phyloP scores from a whole-genome alignment of 108 stramenopile species.

The Nitzschia sp. region DNA sequence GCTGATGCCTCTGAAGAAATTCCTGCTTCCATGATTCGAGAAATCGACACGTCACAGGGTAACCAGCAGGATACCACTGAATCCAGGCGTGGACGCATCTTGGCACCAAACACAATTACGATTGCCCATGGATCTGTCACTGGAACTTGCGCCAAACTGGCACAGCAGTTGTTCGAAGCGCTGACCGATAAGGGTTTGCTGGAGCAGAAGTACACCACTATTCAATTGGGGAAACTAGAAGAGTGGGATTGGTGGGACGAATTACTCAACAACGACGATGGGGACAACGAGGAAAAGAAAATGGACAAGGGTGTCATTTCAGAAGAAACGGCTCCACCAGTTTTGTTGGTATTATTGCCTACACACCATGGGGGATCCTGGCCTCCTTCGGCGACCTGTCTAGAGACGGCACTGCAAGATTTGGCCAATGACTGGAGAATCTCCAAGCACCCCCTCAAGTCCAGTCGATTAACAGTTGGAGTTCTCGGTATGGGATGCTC shows the following conservation, averaged over 20 bases:
- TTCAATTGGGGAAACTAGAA: slow-evolving; percentile 54
- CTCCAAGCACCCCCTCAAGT: slow-evolving; percentile 68
- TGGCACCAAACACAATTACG: slow-evolving; percentile 57
- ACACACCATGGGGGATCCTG: slow-evolving; percentile 79
- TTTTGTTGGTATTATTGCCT: slow-evolving; percentile 66
- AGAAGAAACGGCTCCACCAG: slow-evolving; percentile 21
- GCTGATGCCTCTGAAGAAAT: too few species aligned
- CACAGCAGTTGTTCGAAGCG: slow-evolving; percentile 35
- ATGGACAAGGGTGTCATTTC: neutral
- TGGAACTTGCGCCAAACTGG: slow-evolving; percentile 69
- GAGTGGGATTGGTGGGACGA: slow-evolving; percentile 93
- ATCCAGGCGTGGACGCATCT: slow-evolving; percentile 27
- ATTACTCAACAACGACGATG: slow-evolving; percentile 73
- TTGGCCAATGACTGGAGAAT: slow-evolving; percentile 83
- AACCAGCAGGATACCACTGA: neutral
- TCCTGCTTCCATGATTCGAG: neutral
- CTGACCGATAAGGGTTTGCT: slow-evolving; percentile 16
- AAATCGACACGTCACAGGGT: neutral
- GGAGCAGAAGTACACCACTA: slow-evolving; percentile 20
- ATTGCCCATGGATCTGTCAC: slow-evolving; percentile 83
- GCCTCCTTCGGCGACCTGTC: slow-evolving; percentile 49
- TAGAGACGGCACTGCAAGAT: slow-evolving; percentile 63
- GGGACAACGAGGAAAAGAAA: slow-evolving; percentile 16
- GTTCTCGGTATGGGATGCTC: slow-evolving; percentile 86
- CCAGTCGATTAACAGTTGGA: slow-evolving; percentile 44